Base-by-base conservation (phyloP, 2,329 filamentous ascomycete species). In the Mollisia scopiformis region DNA sequence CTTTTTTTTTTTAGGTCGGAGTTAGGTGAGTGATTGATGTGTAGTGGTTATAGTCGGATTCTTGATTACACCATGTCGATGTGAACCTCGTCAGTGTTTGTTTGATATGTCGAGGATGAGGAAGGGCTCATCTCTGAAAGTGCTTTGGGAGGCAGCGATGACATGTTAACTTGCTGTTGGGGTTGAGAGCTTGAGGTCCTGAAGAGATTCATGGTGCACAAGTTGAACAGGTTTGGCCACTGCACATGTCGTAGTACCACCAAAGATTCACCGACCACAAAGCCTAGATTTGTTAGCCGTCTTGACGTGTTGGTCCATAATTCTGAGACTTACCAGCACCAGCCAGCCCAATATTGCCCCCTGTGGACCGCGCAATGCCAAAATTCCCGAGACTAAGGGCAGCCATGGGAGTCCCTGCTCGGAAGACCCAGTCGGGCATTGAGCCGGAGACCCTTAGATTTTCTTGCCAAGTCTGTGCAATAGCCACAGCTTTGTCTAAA, bases 341-440 rank as follows among this genome's bases (percentile, higher is more conserved):
- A 11, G 33, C 19, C 7, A 51, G 27, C 49, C 19, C 7, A 19
- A 23, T n/a, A n/a, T 51, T 51, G 14, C 27, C 21, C 6, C 27
- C 30, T 8, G 21, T 19, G 6, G 19, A 33, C 3, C 19, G 49
- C 13, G 25, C 13, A 51, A 51, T 30, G 19, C 68, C 68, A 55
- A 68, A 68, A 30, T 64, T 69, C 2, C 70, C 70, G 28, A 68
- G 13, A 21, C 68, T 28, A 6, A 73, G 43, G 6, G 62, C 46
- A n/a, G 54, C 25, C 8, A 66, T 25, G 14, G 65, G 66, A 46
- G 39, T 57, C 10, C 57, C 28, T 16, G 66, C 46, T 4, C 67
- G 62, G 16, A 72, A 31, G 37, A 46, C 56, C 62, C 66, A 68
- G 13, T 70, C 63, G 16, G 59, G 53, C 21, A 67, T 41, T n/a